Evolutionary conservation across 2,329 filamentous ascomycete genomes (phyloP), one percentile per base, ranked within the genome.

Genomic region (Cladosporium cucumerinum): DNA sequence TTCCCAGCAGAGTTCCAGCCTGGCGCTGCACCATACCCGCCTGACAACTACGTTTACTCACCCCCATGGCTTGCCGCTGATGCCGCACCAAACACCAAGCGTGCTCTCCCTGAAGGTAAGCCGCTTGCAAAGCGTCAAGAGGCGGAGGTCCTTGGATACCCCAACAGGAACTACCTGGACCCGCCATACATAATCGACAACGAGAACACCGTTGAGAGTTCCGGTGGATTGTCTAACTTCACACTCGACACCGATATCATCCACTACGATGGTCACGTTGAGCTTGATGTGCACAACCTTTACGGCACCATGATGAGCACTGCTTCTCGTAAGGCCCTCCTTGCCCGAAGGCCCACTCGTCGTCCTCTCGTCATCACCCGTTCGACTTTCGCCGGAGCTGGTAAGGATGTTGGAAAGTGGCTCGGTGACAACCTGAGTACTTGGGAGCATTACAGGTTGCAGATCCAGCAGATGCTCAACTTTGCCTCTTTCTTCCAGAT

Each of bases 271-370:
- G 88, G 88, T 0, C 77, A 88, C 36, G 79, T 81, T 25, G 85
- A 89, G 76, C 90, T 90, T 71, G 90, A 92, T 69, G 89, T 86
- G 0, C 89, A 92, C 73, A 92, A 92, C 69, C 75, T 92, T 1
- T 64, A 64, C 54, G 62, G 62, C 12, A 84, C 85, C 72, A 81
- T 91, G 87, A 92, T 92, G 89, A 87, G 86, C 1, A 76, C 80
- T n/a, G 79, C 84, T 4, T 89, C 87, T 0, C 83, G 85, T 62
- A 75, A 82, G 12, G 87, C 89, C 1, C 89, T 92, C 87, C 75
- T 85, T 7, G 76, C 79, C 18, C 84, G 89, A 8, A 84, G 88
- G 0, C 88, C 89, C 0, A 74, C 75, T 1, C 78, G 86, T 8
- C 84, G 89, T 0, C 89, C 90, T 2, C 74, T 92, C 60, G 81